Evolutionary conservation across 345 rosid species (phyloP).

Genomic region (Anastatica hierochuntica): DNA sequence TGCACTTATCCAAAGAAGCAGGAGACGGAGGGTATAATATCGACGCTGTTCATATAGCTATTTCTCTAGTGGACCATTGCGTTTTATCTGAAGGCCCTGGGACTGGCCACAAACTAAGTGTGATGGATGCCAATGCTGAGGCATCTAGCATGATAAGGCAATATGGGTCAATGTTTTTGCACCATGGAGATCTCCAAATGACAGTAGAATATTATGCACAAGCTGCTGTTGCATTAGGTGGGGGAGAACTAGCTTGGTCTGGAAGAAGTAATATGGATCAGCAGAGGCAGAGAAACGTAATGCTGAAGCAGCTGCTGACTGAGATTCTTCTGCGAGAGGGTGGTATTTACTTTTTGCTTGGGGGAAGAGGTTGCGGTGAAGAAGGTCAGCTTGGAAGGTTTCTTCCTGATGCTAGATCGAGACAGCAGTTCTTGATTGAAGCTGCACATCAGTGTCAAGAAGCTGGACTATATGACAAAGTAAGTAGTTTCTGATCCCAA

Average conservation of each 20-base stretch:
- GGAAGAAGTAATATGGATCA: conserved; percentile 77
- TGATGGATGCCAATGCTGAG: conserved; percentile 90
- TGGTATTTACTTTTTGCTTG: conserved; percentile 71
- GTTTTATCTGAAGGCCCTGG: conserved; percentile 62
- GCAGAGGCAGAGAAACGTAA: conserved; percentile 75
- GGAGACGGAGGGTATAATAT: conserved; percentile 71
- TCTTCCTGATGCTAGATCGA: conserved; percentile 45
- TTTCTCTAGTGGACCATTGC: conserved; percentile 74
- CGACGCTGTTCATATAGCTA: conserved; percentile 76
- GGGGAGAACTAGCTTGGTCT: conserved; percentile 81
- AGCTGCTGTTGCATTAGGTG: conserved; percentile 94
- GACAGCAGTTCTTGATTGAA: conserved; percentile 80
- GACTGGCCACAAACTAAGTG: conserved; percentile 53
- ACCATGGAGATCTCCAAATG: conserved; percentile 62
- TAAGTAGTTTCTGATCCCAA: conserved; percentile 27
- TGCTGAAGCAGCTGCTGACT: conserved; percentile 85
- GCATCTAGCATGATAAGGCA: conserved; percentile 87
- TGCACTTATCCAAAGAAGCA: conserved; percentile 74
- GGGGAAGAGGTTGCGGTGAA: conserved; percentile 79
- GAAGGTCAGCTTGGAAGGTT: conserved; percentile 84
- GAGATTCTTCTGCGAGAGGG: conserved; percentile 86
- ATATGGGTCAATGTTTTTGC: conserved; percentile 74
- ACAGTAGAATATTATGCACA: conserved; percentile 91
- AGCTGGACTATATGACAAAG: conserved; percentile 88
- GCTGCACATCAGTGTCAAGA: conserved; percentile 85